Percentiles rank a stretch among this genome's conserved stretches.
Conservation (phyloP, 2,329 filamentous ascomycete genomes). For the Cercospora sp. region DNA sequence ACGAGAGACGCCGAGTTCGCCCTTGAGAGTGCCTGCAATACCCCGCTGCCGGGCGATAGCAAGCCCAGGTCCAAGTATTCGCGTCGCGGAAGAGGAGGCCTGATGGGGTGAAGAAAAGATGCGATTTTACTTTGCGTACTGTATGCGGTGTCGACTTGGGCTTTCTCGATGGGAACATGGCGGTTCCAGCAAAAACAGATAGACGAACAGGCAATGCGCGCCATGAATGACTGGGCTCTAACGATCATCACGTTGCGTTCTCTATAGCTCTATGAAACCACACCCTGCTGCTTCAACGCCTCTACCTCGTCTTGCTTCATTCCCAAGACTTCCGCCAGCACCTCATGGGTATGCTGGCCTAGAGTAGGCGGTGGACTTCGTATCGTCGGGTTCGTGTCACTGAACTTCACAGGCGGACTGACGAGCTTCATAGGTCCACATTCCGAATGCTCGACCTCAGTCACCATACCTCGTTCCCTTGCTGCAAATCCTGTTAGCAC, state of each 20-base stretch:
- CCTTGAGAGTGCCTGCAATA: neutral
- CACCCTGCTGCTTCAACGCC: slow-evolving; percentile 64
- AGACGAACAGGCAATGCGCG: neutral
- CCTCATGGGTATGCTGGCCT: slow-evolving; percentile 82
- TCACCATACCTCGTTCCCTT: slow-evolving; percentile 80
- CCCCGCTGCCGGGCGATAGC: neutral
- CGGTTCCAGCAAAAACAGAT: neutral
- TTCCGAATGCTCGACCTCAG: slow-evolving; percentile 76
- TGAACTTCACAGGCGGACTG: slow-evolving; percentile 94
- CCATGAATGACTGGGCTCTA: neutral
- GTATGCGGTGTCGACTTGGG: too few relatives aligned
- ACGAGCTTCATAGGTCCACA: slow-evolving; percentile 89
- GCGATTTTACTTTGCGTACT: neutral
- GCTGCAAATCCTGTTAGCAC: slow-evolving; percentile 43
- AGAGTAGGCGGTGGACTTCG: slow-evolving; percentile 78
- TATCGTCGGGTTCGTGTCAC: slow-evolving; percentile 74
- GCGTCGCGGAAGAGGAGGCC: neutral
- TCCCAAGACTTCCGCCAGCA: slow-evolving; percentile 65
- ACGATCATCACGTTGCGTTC: neutral
- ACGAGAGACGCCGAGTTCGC: neutral
- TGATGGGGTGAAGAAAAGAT: neutral
- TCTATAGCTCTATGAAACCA: slow-evolving; percentile 49
- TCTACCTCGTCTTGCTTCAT: slow-evolving; percentile 61
- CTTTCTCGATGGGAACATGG: too few relatives aligned
- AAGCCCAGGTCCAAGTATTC: neutral